Percentiles rank a stretch among this genome's conserved stretches.
phyloP scores from a whole-genome alignment of 768 basidiomycete species.

The Lactifluus volemus region DNA sequence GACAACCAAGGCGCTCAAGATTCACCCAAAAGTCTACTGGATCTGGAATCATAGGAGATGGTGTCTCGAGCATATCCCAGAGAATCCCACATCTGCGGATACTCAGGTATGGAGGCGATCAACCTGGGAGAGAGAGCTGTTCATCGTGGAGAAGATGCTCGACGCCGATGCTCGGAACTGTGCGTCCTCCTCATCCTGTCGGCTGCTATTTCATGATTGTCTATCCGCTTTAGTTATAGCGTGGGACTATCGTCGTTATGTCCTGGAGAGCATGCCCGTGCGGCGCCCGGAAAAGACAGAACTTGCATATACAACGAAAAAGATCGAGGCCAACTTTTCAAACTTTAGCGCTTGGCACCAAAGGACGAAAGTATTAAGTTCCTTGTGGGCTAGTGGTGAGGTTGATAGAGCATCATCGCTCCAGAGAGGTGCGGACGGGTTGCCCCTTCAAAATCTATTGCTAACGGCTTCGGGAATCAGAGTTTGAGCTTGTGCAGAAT shows the following conservation, averaged over 20 bases:
- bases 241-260: constrained; percentile 90
- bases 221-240: constrained; percentile 59
- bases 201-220: not conserved
- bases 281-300: constrained; percentile 55
- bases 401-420: constrained; percentile 46
- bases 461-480: constrained; percentile 32
- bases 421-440: constrained; percentile 50
- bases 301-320: constrained; percentile 75
- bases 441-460: not conserved
- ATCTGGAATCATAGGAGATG: constrained; percentile 98
- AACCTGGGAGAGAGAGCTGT: constrained; percentile 81
- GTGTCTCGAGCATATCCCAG: constrained; percentile 85
- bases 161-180: constrained; percentile 90
- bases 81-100: constrained; percentile 50
- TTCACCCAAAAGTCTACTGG: constrained; percentile 94
- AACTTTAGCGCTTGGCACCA: constrained; percentile 99
- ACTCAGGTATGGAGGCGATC: constrained; percentile 61
- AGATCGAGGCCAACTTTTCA: constrained; percentile 91
- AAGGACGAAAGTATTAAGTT: constrained; percentile 69
- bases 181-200: constrained; percentile 32
- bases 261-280: constrained; percentile 61
- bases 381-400: constrained; percentile 54
- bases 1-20: constrained; percentile 73
- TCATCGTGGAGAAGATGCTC: constrained; percentile 87
- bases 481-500: constrained; percentile 86